Evolutionary conservation across 768 basidiomycete species (phyloP).

Genomic region (Mycena galopus): DNA sequence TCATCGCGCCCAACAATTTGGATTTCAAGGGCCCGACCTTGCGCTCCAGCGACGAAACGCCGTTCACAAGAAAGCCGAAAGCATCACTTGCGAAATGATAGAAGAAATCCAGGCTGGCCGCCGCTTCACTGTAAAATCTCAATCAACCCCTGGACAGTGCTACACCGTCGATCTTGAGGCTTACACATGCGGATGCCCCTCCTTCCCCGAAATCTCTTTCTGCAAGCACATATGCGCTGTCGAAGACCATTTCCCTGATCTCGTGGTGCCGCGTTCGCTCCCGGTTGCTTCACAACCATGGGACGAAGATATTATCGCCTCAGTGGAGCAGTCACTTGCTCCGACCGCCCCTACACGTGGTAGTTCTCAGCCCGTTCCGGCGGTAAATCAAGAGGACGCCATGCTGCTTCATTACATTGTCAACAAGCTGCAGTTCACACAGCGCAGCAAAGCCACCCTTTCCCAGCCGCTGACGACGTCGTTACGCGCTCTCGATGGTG

Average conservation of each 20-base stretch:
- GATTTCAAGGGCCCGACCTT: constrained; percentile 41
- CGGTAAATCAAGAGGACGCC: neutral
- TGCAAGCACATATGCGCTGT: constrained; percentile 41
- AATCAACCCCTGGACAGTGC: neutral
- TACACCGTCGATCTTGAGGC: constrained; percentile 31
- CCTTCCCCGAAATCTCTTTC: constrained; percentile 32
- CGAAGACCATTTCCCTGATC: constrained; percentile 22
- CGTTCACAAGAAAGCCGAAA: neutral
- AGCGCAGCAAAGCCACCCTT: neutral
- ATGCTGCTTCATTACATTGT: neutral
- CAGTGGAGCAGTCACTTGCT: too few species aligned
- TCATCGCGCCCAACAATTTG: constrained; percentile 34
- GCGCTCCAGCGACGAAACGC: constrained; percentile 21
- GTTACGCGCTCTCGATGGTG: neutral
- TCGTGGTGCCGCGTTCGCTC: neutral
- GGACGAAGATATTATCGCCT: neutral
- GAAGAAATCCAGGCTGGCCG: neutral
- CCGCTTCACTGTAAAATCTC: neutral
- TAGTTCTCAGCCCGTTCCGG: neutral
- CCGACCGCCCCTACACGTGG: neutral
- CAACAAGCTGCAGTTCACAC: neutral
- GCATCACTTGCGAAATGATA: neutral
- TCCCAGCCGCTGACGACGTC: neutral
- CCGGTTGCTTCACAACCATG: constrained; percentile 8
- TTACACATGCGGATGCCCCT: constrained; percentile 23